These are phyloP conservation scores for Cyberlindnera subsufficiens DNA, from an alignment of 805 yeast species.

Conservation along the genomic window DNA sequence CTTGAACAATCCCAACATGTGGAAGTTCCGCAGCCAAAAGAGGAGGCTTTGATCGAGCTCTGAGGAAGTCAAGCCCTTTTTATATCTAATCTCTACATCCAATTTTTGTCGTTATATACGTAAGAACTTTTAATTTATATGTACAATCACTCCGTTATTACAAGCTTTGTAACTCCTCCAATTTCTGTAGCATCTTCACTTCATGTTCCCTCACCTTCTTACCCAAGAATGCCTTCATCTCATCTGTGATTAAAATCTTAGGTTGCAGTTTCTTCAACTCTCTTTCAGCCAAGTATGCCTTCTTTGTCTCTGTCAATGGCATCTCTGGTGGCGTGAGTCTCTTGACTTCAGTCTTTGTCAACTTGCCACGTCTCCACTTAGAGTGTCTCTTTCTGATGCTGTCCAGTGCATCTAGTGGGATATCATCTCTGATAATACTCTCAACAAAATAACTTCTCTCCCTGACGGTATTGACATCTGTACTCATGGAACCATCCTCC, in stretches of 20 bases:
- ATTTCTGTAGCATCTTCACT: slow-evolving; percentile 7
- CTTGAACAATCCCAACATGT: slow-evolving; percentile 1
- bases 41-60: slow-evolving; percentile 20
- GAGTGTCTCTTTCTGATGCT: slow-evolving; percentile 77
- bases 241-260: slow-evolving; percentile 38
- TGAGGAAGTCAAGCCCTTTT: slow-evolving; percentile 23
- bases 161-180: slow-evolving; percentile 9
- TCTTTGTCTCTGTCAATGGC: slow-evolving; percentile 66
- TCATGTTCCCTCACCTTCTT: slow-evolving; percentile 31
- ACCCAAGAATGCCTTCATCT: slow-evolving; percentile 52
- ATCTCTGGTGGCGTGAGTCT: slow-evolving; percentile 62
- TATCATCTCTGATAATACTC: slow-evolving; percentile 57
- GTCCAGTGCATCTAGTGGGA: slow-evolving; percentile 60
- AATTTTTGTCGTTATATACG: neutral
- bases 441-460: slow-evolving; percentile 73
- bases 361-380: slow-evolving; percentile 55
- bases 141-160: neutral
- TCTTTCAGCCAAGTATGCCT: slow-evolving; percentile 54
- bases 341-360: slow-evolving; percentile 58
- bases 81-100: too few relatives aligned
- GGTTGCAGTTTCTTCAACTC: slow-evolving; percentile 35
- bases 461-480: slow-evolving; percentile 49
- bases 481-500: slow-evolving; percentile 54
- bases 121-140: neutral
- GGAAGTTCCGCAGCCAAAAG: slow-evolving; percentile 14